phyloP scores from a whole-genome alignment of 768 basidiomycete genomes.

The Sporobolomyces phaffii region DNA sequence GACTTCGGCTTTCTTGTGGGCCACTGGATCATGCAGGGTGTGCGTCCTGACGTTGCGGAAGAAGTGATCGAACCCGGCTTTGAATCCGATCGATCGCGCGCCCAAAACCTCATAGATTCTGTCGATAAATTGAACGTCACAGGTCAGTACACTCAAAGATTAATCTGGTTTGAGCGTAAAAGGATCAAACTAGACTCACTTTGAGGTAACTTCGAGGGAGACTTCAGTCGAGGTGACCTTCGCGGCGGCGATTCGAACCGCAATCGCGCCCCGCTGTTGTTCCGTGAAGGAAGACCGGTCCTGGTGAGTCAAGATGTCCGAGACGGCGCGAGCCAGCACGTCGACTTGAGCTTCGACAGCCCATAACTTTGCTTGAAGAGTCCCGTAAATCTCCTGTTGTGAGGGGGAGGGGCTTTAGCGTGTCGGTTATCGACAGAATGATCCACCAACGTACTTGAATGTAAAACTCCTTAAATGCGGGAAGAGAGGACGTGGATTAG shows the following conservation, averaged over 20 bases:
- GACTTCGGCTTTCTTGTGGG: constrained; percentile 10
- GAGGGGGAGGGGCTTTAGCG: neutral
- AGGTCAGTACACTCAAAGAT: neutral
- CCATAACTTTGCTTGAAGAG: constrained; percentile 12
- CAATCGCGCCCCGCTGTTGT: constrained; percentile 4
- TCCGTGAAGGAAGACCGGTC: neutral
- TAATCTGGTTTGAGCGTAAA: no score
- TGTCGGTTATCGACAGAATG: neutral
- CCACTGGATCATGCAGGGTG: constrained; percentile 22
- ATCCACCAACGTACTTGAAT: neutral
- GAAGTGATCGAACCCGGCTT: constrained; percentile 17
- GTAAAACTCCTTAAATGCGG: constrained; percentile 11
- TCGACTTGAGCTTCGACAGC: constrained; percentile 15
- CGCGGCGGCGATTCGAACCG: constrained; percentile 3
- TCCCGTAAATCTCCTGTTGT: constrained; percentile 13
- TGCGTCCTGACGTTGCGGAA: constrained; percentile 8
- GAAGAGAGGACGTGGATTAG: neutral
- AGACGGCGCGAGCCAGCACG: neutral
- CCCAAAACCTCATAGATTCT: constrained; percentile 16
- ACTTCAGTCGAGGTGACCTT: constrained; percentile 13
- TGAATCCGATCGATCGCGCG: constrained; percentile 3
- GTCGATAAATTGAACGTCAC: neutral
- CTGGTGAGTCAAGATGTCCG: neutral
- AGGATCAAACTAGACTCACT: neutral
- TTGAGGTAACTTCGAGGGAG: constrained; percentile 3